Evolutionary conservation across 2,329 filamentous ascomycete genomes (phyloP).

Genomic region (Lachnum nothofagi): DNA sequence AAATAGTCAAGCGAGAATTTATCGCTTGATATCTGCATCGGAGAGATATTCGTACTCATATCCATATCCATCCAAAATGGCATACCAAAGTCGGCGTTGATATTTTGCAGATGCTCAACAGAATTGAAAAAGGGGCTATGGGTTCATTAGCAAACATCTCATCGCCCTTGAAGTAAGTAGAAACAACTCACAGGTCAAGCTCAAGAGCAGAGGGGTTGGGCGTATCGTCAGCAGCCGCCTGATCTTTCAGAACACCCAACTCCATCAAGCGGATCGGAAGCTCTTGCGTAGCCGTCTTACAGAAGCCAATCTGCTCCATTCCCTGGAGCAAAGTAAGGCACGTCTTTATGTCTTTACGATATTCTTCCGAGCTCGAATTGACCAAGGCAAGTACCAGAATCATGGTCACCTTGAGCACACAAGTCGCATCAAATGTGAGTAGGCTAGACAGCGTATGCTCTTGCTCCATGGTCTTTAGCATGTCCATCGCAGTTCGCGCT

Average conservation of each 20-base stretch:
- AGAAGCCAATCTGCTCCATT: slow-evolving; percentile 22
- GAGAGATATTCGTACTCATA: slow-evolving; percentile 13
- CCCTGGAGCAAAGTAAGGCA: slow-evolving; percentile 12
- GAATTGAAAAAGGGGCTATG: neutral
- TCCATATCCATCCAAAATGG: slow-evolving; percentile 18
- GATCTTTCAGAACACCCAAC: slow-evolving; percentile 9
- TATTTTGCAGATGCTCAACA: slow-evolving; percentile 5
- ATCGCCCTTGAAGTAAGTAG: neutral
- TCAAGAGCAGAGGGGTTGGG: neutral
- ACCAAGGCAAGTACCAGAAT: slow-evolving; percentile 15
- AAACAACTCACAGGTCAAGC: slow-evolving; percentile 6
- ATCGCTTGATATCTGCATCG: neutral
- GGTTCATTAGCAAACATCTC: neutral
- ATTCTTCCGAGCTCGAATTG: slow-evolving; percentile 10
- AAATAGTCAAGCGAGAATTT: neutral
- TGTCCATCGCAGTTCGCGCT: slow-evolving; percentile 12
- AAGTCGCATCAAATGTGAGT: slow-evolving; percentile 15
- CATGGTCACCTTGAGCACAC: slow-evolving; percentile 17
- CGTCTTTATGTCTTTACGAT: slow-evolving; percentile 8
- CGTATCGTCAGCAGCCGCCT: neutral
- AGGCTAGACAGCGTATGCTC: slow-evolving; percentile 17
- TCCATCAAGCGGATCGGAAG: slow-evolving; percentile 13
- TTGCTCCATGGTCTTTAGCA: slow-evolving; percentile 15
- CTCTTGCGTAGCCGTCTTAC: slow-evolving; percentile 14
- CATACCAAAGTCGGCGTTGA: slow-evolving; percentile 12